Evolutionary conservation across 192 early-diverging fungal genomes (phyloP), one percentile per base, ranked within the genome.

Genomic region (Piromyces sp.): DNA sequence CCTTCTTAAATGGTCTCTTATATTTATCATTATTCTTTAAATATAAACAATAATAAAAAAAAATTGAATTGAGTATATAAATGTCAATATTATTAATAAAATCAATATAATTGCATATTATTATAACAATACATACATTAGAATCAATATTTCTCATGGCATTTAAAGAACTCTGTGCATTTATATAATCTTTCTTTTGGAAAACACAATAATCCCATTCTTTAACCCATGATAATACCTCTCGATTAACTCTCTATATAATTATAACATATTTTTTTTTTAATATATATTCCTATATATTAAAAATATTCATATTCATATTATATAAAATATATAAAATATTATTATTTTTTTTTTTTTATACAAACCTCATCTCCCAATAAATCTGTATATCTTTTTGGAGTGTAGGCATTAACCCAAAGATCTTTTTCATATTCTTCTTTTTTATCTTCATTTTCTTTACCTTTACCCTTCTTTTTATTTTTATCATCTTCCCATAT

Each of bases 131-230:
- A 30, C 4, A 7, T 29, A 51, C 22, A 30, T 31, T 78, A 1
- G 29, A 4, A 30, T 84, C 79, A 58, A 30, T 9, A 30, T 78
- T 78, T n/a, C 42, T 29, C 19, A 81, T 40, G 16, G 26, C 79
- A 30, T 58, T 81, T 30, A 30, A 80, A 80, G 33, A 5, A 80
- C 3, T 30, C 26, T 81, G 79, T 80, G 33, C 30, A 11, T 28
- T 83, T 51, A 78, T 19, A 31, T 84, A 81, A 81, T 80, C 79
- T 37, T 80, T 81, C 79, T 85, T 85, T 16, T 90, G 91, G 87
- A 98, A 99, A 12, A 98, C 96, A 83, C 97, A 99, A 29, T 90
- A 91, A 85, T 99, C 96, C 97, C 97, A 99, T 79, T 94, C 89
- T 84, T 97, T 97, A 22, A 99, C 93, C 97, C 97, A 99, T 80